Percentiles rank a stretch among this genome's conserved stretches.
phyloP scores from a whole-genome alignment of 23 red algal species.

The Agarophyton chilense region DNA sequence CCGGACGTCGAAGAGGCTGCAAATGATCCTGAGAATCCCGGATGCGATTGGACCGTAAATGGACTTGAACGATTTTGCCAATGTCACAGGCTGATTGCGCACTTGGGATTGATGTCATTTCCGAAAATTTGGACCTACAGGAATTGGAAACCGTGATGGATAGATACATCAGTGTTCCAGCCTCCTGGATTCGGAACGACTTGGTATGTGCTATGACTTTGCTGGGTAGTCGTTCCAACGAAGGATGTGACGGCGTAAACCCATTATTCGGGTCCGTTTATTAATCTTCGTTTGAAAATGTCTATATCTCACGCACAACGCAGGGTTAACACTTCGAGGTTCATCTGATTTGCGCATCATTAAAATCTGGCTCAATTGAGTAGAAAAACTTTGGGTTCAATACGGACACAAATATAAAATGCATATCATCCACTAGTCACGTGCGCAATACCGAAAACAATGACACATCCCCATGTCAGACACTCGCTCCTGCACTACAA shows the following conservation, averaged over 20 bases:
- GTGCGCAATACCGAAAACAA: too few species aligned
- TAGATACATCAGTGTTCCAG: not conserved
- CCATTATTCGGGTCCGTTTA: not conserved
- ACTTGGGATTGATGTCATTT: conserved; percentile 10
- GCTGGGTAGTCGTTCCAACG: not conserved
- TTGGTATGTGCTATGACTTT: not conserved
- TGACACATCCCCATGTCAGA: too few species aligned
- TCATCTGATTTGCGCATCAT: too few species aligned
- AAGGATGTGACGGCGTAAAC: not conserved
- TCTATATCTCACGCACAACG: too few species aligned
- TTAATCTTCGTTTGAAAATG: too few species aligned
- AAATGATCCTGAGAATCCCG: not conserved
- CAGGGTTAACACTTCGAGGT: too few species aligned
- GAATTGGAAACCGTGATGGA: not conserved
- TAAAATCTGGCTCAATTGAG: too few species aligned
- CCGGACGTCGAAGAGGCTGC: not conserved
- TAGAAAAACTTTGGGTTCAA: too few species aligned
- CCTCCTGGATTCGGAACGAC: not conserved
- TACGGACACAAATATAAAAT: too few species aligned
- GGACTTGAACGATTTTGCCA: not conserved
- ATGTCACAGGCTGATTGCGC: conserved; percentile 19
- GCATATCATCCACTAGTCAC: too few species aligned
- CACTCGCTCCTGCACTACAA: too few species aligned
- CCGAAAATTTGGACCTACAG: not conserved
- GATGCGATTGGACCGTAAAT: not conserved